Evolutionary conservation across 805 yeast species (phyloP).

Genomic region (Candida silvicultrix): DNA sequence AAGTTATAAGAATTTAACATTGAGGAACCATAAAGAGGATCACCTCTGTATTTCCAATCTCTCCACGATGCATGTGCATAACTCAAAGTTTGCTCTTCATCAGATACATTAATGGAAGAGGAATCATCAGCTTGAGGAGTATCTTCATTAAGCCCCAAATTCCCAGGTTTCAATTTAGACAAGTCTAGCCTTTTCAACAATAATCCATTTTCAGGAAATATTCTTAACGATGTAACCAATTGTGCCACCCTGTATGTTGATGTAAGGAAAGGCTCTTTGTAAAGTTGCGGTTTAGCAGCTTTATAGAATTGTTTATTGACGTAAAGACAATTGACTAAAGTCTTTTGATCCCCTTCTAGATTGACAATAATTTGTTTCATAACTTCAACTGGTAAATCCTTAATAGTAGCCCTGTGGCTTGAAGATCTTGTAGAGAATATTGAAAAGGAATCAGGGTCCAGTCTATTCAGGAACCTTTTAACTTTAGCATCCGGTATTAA

Average conservation of each 20-base stretch:
- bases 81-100: constrained; percentile 9
- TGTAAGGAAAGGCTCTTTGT: constrained; percentile 46
- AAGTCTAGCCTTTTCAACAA: constrained; percentile 55
- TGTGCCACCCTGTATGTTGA: constrained; percentile 80
- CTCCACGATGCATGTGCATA: constrained; percentile 77
- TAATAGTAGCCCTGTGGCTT: not conserved
- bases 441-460: constrained; percentile 25
- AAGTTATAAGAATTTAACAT: constrained; percentile 25
- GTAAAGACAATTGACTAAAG: constrained; percentile 40
- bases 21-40: constrained; percentile 52
- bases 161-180: constrained; percentile 39
- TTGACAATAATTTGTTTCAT: constrained; percentile 20
- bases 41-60: constrained; percentile 79
- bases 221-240: constrained; percentile 61
- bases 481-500: constrained; percentile 15
- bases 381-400: constrained; percentile 26
- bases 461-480: constrained; percentile 21
- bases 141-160: constrained; percentile 17
- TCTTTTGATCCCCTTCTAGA: constrained; percentile 27
- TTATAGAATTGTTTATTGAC: constrained; percentile 45
- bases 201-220: constrained; percentile 47
- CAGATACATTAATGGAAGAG: not conserved
- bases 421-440: constrained; percentile 22
- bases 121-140: no score
- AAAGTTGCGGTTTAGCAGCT: constrained; percentile 49